Percentiles rank a stretch among this genome's conserved stretches.
Conservation (phyloP, 78 protist species). For the Pigoraptor vietnamica region DNA sequence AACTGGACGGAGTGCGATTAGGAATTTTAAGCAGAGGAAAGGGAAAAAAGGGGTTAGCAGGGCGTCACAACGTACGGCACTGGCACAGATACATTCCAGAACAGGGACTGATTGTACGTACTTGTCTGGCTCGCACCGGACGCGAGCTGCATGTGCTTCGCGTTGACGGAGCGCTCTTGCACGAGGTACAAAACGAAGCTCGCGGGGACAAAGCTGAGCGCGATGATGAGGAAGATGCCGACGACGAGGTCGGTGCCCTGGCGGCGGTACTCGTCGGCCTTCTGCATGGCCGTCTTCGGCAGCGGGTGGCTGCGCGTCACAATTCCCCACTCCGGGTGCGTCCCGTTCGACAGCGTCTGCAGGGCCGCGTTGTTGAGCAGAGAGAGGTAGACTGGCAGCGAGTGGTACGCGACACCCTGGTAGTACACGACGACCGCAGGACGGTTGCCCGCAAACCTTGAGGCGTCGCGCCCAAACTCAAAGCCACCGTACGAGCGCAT, state of each 20-base stretch:
- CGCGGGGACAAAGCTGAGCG: constrained; percentile 4
- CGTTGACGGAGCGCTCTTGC: not conserved
- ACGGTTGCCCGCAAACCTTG: not conserved
- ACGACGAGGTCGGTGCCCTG: constrained; percentile 5
- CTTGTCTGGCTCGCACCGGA: not conserved
- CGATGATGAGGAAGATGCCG: not conserved
- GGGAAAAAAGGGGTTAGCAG: not conserved
- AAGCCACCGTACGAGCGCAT: not conserved
- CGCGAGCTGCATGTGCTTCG: constrained; percentile 3
- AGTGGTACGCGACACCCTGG: not conserved
- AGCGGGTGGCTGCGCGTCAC: not conserved
- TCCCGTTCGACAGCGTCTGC: not conserved
- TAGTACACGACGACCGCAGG: not conserved
- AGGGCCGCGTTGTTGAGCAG: not conserved
- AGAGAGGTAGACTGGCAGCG: not conserved
- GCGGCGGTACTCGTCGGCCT: not conserved
- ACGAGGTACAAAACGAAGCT: not conserved
- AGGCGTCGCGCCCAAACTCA: not conserved
- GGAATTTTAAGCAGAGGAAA: too few species aligned
- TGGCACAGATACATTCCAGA: not conserved
- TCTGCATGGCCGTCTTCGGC: not conserved
- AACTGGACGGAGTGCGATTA: too few species aligned
- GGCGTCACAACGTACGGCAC: not conserved
- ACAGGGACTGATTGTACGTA: not conserved
- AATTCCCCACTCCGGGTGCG: not conserved